Conservation (phyloP, 2,329 filamentous ascomycete species). For the Aspergillus sp. region DNA sequence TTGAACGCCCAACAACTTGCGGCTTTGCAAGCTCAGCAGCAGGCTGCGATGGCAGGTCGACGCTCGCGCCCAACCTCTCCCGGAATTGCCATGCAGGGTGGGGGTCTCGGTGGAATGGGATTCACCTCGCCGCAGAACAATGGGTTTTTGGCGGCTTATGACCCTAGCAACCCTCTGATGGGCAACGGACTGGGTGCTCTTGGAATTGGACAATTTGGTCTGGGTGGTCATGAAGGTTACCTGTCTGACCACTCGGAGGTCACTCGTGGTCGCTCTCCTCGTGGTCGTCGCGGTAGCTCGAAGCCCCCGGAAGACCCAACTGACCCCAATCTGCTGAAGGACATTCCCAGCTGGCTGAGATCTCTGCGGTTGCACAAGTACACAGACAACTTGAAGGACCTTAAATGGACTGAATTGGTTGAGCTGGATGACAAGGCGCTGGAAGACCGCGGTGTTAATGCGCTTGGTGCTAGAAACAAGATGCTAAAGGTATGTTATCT, state of each 20-base stretch:
- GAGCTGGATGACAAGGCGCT: conserved; percentile 89
- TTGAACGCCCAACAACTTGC: conserved; percentile 80
- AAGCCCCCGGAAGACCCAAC: conserved; percentile 98
- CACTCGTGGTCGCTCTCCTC: conserved; percentile 81
- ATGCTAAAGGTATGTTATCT: conserved; percentile 75
- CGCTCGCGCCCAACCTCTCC: conserved; percentile 88
- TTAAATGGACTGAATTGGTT: conserved; percentile 91
- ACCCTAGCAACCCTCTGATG: conserved; percentile 64
- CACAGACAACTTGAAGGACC: conserved; percentile 94
- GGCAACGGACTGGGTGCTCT: conserved; percentile 67
- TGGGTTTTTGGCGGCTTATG: conserved; percentile 86
- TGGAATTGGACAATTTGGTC: conserved; percentile 66
- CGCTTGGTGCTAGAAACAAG: conserved; percentile 89
- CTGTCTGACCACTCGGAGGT: conserved; percentile 92
- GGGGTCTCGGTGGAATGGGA: conserved; percentile 57
- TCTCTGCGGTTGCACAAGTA: conserved; percentile 97
- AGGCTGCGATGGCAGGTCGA: conserved; percentile 54
- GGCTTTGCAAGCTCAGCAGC: conserved; percentile 67
- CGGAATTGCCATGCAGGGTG: conserved; percentile 72
- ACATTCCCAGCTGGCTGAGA: conserved; percentile 93
- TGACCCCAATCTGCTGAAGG: conserved; percentile 81
- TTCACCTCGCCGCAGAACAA: conserved; percentile 92
- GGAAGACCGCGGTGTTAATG: conserved; percentile 90
- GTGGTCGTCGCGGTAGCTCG: conserved; percentile 86
- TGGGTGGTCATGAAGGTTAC: conserved; percentile 74